Percentiles rank a stretch among this genome's conserved stretches.
phyloP scores from a whole-genome alignment of 192 early-diverging fungal species.

The Linnemannia exigua region DNA sequence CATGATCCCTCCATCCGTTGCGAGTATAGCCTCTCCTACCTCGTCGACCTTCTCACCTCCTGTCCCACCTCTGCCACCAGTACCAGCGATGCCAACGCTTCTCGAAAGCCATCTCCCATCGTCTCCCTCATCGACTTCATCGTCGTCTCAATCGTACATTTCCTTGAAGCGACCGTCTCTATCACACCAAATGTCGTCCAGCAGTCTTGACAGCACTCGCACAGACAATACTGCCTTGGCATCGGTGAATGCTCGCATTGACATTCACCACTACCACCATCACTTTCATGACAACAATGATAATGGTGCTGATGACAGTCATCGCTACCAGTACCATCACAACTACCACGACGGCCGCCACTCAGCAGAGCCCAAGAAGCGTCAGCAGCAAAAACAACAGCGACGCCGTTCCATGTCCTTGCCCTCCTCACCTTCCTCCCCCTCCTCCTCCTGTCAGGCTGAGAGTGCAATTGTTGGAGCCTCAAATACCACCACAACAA shows the following conservation, averaged over 20 bases:
- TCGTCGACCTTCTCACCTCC: conserved; percentile 4
- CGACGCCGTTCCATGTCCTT: conserved; percentile 22
- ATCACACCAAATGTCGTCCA: background rate
- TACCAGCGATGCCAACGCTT: background rate
- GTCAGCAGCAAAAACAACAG: background rate
- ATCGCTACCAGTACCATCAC: background rate
- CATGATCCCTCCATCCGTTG: background rate
- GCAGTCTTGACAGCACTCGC: conserved; percentile 11
- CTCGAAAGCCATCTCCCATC: conserved; percentile 26
- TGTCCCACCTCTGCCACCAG: background rate
- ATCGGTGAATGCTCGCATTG: background rate
- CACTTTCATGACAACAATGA: no score
- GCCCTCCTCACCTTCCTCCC: conserved; percentile 13
- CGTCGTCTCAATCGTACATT: background rate
- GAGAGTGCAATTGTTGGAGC: no score
- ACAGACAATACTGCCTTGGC: background rate
- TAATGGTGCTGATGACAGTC: background rate
- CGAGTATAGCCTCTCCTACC: background rate
- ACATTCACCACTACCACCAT: background rate
- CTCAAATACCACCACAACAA: no score
- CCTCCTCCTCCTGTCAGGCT: background rate
- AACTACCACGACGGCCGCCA: background rate
- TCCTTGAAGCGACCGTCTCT: background rate
- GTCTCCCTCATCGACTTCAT: background rate
- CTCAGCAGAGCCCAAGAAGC: conserved; percentile 1